Evolutionary conservation across 129 eudicot genomes (phyloP).

Genomic region (carrot (Daucus carota)): DNA sequence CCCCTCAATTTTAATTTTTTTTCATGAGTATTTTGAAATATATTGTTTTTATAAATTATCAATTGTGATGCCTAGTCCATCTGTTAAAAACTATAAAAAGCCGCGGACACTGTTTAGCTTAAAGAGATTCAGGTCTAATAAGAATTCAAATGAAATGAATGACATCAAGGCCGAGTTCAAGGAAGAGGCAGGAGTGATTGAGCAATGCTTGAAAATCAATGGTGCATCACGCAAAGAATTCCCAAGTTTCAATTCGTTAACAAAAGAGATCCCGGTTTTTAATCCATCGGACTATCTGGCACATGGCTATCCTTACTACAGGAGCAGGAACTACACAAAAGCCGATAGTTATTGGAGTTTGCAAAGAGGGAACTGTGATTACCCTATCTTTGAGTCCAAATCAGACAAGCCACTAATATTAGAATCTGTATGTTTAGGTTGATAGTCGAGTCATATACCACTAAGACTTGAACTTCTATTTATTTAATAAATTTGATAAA

Average conservation of each 20-base stretch:
- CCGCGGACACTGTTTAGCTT: slow-evolving; percentile 13
- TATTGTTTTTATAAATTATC: too few species aligned
- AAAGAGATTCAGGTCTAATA: slow-evolving; percentile 22
- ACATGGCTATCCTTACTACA: slow-evolving; percentile 47
- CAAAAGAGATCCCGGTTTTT: slow-evolving; percentile 45
- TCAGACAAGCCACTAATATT: slow-evolving; percentile 14
- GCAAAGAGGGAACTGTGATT: slow-evolving; percentile 21
- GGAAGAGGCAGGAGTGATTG: slow-evolving; percentile 57
- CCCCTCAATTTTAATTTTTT: too few species aligned
- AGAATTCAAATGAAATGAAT: slow-evolving; percentile 22
- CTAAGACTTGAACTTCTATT: neutral
- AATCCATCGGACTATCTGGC: slow-evolving; percentile 39
- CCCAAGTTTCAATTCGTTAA: neutral
- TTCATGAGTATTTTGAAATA: too few species aligned
- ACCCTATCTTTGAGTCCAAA: slow-evolving; percentile 46
- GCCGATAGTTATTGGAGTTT: slow-evolving; percentile 26
- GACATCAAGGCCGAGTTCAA: slow-evolving; percentile 39
- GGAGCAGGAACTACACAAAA: slow-evolving; percentile 16
- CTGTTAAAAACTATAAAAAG: slow-evolving; percentile 16
- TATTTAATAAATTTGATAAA: neutral
- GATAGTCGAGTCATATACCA: neutral
- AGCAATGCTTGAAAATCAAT: slow-evolving; percentile 45
- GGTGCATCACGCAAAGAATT: slow-evolving; percentile 21
- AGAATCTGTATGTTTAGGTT: neutral
- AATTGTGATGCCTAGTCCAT: neutral